Base-by-base conservation (phyloP, 768 basidiomycete genomes). In the Holtermannia corniformis region DNA sequence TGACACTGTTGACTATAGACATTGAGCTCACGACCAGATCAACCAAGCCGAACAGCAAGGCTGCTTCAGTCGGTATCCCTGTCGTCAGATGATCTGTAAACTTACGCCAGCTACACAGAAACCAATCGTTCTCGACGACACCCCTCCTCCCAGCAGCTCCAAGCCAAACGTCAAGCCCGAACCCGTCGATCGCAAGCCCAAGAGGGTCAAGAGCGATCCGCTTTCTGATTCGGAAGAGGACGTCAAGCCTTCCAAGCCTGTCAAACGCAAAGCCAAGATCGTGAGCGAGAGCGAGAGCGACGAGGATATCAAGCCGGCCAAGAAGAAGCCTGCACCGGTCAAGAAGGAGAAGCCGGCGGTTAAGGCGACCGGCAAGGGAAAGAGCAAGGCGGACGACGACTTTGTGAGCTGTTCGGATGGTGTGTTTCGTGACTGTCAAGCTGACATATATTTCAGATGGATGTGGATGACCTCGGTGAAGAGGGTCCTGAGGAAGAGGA, bases 301-400 rank as follows among this genome's bases (percentile, higher is more conserved):
- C 5, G 53, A 57, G 14, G 60, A 61, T 4, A 47, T 55, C 42
- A 64, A 64, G 43, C 64, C 67, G 11, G 58, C 57, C n/a, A 56
- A 51, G 40, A 65, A 45, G 44, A 51, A 49, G 23, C 21, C 51
- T 32, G 42, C 58, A n/a, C 21, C 51, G 19, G 50, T 54, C 25
- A 55, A 57, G 41, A 53, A 61, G 42, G 41, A 52, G 41, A 44
- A 50, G 19, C 69, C 65, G 40, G 44, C 41, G 2, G 61, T 56
- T 49, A 51, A 45, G 19, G 64, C 59, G 22, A 19, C 53, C 26
- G 23, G 47, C 44, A 54, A 27, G 48, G 41, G 42, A 37, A 50
- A 54, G 53, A 42, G 55, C 24, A 50, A 56, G 37, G 51, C 40
- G n/a, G 52, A 58, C 20, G 46, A 54, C 14, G 49, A 47, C 26